Evolutionary conservation across 345 rosid genomes (phyloP), one percentile per base, ranked within the genome.

Genomic region (Microcos paniculata): DNA sequence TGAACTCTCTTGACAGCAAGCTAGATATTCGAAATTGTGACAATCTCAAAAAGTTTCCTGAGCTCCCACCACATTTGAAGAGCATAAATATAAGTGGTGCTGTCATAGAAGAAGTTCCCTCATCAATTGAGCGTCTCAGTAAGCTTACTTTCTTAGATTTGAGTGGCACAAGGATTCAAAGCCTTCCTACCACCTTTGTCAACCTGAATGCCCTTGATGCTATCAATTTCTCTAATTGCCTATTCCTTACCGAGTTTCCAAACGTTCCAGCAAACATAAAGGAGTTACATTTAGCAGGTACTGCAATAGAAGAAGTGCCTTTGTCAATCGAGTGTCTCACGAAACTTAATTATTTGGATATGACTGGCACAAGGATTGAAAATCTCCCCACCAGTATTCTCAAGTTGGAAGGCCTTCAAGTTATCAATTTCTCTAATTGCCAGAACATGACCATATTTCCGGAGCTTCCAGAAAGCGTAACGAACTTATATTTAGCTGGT

Each of bases 261-360:
- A 81, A 84, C 10, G 74, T 80, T 24, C 15, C 76, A 13, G 16
- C 23, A 42, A 61, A 33, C 14, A 3, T 77, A 28, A 35, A 18
- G 24, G 0, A 0, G 1, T 21, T 70, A 40, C 19, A 13, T 49
- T 35, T 71, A n/a, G 71, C 40, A 13, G 12, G 51, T 14, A 77
- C 76, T 46, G 30, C 63, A 13, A 62, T 77, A 61, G 71, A 61
- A 43, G 76, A 77, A 26, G 30, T 77, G 3, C 79, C 66, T 6
- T 62, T 78, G 0, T 56, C 76, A 0, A 40, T 80, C 26, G 62
- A 24, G 8, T 18, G 21, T 24, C 55, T 19, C n/a, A 62, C 19
- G 19, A 3, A 51, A 51, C 55, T 51, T 51, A 51, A 14, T 3
- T 3, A 51, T 7, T 19, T 51, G 55, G 8, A 19, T 4, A 51